A percentile compares a stretch with the other conserved stretches of the same genome.
Conservation (phyloP, 768 basidiomycete species). For the Mycena haematopus region DNA sequence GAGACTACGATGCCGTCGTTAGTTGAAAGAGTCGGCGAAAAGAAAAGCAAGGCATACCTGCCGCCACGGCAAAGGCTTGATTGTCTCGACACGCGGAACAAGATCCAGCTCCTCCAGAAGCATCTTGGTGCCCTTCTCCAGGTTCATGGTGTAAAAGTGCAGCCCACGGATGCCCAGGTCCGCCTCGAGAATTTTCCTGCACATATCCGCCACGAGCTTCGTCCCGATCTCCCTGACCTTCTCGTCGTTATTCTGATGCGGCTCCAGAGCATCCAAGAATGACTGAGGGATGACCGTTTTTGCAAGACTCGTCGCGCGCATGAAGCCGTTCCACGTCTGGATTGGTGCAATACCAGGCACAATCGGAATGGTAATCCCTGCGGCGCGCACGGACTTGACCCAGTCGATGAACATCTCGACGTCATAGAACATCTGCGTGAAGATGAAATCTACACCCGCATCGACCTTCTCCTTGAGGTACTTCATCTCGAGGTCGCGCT, state of each 20-base stretch:
- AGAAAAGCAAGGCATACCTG: conserved; percentile 59
- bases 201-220: conserved; percentile 95
- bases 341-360: conserved; percentile 95
- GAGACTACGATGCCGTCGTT: conserved; percentile 57
- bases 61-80: conserved; percentile 97
- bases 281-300: conserved; percentile 79
- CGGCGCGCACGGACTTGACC: conserved; percentile 83
- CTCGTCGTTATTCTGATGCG: conserved; percentile 91
- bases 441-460: conserved; percentile 90
- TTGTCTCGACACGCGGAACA: conserved; percentile 85
- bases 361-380: conserved; percentile 88
- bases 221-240: conserved; percentile 92
- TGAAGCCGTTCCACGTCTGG: conserved; percentile 96
- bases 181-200: conserved; percentile 80
- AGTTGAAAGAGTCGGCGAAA: conserved; percentile 8
- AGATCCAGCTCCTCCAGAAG: conserved; percentile 90
- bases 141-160: conserved; percentile 97
- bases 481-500: conserved; percentile 78
- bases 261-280: conserved; percentile 80
- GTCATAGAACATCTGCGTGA: conserved; percentile 99
- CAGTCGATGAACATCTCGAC: conserved; percentile 89
- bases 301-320: conserved; percentile 79
- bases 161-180: conserved; percentile 86
- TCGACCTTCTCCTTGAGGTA: conserved; percentile 93
- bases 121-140: conserved; percentile 96